phyloP scores from a whole-genome alignment of 2,329 filamentous ascomycete genomes.

The Penicillium sp. region DNA sequence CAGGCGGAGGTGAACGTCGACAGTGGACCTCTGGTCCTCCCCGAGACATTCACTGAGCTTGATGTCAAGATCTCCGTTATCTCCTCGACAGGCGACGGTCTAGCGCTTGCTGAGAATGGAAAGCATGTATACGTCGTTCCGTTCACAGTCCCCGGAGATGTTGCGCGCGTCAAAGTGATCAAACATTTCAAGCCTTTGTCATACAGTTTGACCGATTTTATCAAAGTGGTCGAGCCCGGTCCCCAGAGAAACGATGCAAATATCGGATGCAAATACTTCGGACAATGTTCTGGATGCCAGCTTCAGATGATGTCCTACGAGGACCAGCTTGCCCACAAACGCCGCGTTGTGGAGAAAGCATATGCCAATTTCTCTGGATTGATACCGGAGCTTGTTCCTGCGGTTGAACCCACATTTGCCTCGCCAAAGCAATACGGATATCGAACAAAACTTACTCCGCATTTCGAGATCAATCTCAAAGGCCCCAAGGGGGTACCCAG shows the following conservation, averaged over 20 bases:
- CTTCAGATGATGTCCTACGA: conserved; percentile 94
- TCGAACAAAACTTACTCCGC: conserved; percentile 92
- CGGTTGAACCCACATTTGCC: conserved; percentile 77
- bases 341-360: conserved; percentile 80
- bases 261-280: conserved; percentile 81
- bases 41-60: conserved; percentile 68
- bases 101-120: conserved; percentile 67
- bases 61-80: conserved; percentile 77
- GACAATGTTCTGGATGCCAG: conserved; percentile 84
- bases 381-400: conserved; percentile 67
- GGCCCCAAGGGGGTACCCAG: conserved; percentile 46
- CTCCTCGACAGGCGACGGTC: conserved; percentile 87
- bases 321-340: conserved; percentile 82
- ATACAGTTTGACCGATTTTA: conserved; percentile 76
- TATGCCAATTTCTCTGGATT: conserved; percentile 88
- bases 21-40: conserved; percentile 43
- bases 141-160: conserved; percentile 82
- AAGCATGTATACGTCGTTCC: conserved; percentile 78
- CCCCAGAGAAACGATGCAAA: conserved; percentile 71
- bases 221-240: conserved; percentile 71
- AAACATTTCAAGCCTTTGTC: conserved; percentile 62
- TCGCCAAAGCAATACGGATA: conserved; percentile 91
- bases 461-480: conserved; percentile 70
- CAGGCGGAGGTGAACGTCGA: conserved; percentile 29
- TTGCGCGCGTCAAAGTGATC: conserved; percentile 71